Conservation (phyloP, 768 basidiomycete genomes). For the Macrolepiota albuminosa region DNA sequence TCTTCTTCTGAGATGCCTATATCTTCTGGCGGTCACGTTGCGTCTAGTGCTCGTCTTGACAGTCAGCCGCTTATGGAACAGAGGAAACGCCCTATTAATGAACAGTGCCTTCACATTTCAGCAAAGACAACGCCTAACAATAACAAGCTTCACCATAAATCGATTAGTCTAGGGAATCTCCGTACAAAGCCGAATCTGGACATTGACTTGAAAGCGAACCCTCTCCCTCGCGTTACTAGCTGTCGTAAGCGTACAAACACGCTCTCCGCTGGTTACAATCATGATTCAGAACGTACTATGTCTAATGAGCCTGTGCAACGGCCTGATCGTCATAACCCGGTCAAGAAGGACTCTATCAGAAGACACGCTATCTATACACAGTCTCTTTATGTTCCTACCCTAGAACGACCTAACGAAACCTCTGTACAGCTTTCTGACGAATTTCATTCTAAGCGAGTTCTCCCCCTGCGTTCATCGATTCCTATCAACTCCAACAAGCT, state of each 20-base stretch:
- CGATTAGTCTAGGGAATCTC: slow-evolving; percentile 13
- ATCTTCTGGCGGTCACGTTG: not conserved
- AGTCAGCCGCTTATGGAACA: not conserved
- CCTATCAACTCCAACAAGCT: not conserved
- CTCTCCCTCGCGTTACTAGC: slow-evolving; percentile 16
- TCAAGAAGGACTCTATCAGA: slow-evolving; percentile 17
- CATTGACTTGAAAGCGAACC: slow-evolving; percentile 1
- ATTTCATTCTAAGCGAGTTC: not conserved
- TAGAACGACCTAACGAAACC: slow-evolving; percentile 10
- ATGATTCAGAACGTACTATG: not conserved
- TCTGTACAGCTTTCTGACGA: not conserved
- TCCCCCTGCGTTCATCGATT: slow-evolving; percentile 9
- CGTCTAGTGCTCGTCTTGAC: not conserved
- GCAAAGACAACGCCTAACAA: not conserved
- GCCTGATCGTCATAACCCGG: slow-evolving; percentile 5
- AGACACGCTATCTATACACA: slow-evolving; percentile 36
- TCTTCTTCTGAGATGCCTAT: not conserved
- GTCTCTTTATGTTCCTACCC: slow-evolving; percentile 22
- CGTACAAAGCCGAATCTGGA: slow-evolving; percentile 8
- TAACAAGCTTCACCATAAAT: slow-evolving; percentile 8
- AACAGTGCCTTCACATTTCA: not conserved
- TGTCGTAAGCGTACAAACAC: slow-evolving; percentile 23
- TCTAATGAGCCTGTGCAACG: slow-evolving; percentile 9
- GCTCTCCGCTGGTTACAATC: slow-evolving; percentile 14
- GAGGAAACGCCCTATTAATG: slow-evolving; percentile 3